Percentiles rank a stretch among this genome's conserved stretches.
Evolutionary conservation across 1,139 yeast genomes (phyloP).

Genomic region (Kodamaea plutei): DNA sequence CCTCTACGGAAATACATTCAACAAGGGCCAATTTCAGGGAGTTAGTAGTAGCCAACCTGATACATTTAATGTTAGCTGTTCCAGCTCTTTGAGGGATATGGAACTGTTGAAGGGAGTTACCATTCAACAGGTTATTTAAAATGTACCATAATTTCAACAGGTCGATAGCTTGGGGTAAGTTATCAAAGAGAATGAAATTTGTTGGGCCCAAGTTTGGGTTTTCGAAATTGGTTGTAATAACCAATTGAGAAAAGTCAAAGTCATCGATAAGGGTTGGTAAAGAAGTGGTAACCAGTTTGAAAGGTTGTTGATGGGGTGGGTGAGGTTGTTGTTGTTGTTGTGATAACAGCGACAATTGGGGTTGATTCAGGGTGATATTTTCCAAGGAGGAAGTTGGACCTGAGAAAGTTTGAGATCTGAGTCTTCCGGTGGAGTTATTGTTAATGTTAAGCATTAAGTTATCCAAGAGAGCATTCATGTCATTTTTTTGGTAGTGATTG

Average conservation of each 20-base stretch:
- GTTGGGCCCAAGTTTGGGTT: conserved; percentile 75
- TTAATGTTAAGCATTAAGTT: conserved; percentile 22
- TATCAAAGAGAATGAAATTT: conserved; percentile 69
- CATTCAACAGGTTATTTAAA: conserved; percentile 23
- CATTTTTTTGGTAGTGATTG: conserved; percentile 18
- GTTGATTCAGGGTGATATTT: conserved; percentile 5
- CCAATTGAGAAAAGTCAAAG: conserved; percentile 41
- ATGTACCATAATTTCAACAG: conserved; percentile 33
- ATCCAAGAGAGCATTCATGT: conserved; percentile 30
- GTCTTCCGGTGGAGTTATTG: conserved; percentile 16
- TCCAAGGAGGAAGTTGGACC: conserved; percentile 31
- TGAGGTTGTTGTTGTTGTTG: conserved; percentile 13
- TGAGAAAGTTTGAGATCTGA: conserved; percentile 43
- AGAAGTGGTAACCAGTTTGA: conserved; percentile 2
- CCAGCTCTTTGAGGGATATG: conserved; percentile 1
- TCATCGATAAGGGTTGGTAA: conserved; percentile 41
- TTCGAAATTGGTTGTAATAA: conserved; percentile 57
- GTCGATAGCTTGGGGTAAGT: conserved; percentile 54
- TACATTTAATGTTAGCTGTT: conserved; percentile 25
- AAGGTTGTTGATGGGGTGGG: conserved; percentile 1
- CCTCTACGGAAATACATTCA: conserved; percentile 66
- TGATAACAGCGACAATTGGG: conserved; percentile 11
- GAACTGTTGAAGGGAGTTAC: conserved; percentile 2
- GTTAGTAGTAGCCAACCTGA: conserved; percentile 51
- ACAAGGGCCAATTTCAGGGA: conserved; percentile 56